Percentiles rank a stretch among this genome's conserved stretches.
These are phyloP conservation scores for Fusarium coffeatum DNA, from an alignment of 2,329 filamentous ascomycete species.

Conservation along the genomic window DNA sequence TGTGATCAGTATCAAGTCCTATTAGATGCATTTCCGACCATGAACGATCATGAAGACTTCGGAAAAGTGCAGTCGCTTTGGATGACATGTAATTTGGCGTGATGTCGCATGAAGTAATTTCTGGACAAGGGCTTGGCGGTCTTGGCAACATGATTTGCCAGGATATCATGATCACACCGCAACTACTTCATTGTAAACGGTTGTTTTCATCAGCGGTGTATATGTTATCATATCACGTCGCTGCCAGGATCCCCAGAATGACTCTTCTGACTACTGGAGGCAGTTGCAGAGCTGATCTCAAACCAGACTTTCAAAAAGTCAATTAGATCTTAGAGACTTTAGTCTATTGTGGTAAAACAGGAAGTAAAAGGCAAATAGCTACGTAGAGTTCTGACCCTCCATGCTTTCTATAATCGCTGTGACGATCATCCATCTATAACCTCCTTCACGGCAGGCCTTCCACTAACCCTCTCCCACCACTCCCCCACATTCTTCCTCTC, in stretches of 20 bases:
- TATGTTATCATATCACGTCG: no score
- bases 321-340: no score
- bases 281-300: no score
- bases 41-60: rapidly evolving
- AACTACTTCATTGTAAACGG: neutral
- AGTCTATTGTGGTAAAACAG: no score
- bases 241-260: no score
- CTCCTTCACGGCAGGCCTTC: neutral
- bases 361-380: rapidly evolving
- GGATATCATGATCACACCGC: neutral
- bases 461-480: neutral
- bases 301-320: no score
- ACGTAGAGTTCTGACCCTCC: rapidly evolving
- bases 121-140: neutral
- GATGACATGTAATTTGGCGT: neutral
- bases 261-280: no score
- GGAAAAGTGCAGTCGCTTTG: neutral
- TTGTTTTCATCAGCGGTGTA: neutral
- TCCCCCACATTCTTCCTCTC: neutral
- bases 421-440: neutral
- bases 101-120: neutral
- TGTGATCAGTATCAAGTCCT: rapidly evolving
- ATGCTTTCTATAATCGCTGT: neutral
- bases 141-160: neutral
- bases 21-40: neutral